Conservation (phyloP, 2,329 filamentous ascomycete genomes). For the Neofusicoccum laricinum region DNA sequence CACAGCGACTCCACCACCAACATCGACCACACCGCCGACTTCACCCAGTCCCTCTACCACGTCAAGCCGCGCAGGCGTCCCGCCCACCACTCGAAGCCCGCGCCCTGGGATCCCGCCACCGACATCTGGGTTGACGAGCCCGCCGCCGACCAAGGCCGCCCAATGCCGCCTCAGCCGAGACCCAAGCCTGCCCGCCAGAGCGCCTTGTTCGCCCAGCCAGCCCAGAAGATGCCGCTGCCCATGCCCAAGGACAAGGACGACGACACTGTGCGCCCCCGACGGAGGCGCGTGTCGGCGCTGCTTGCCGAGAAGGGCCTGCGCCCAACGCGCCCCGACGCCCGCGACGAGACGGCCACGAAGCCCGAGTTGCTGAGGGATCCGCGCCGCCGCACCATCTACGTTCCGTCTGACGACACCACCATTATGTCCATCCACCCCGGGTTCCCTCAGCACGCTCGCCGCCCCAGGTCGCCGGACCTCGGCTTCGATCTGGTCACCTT, state of each 20-base stretch:
- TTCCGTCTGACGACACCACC: slow-evolving; percentile 51
- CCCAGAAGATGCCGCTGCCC: slow-evolving; percentile 32
- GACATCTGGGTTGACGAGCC: slow-evolving; percentile 36
- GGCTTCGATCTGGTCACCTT: slow-evolving; percentile 38
- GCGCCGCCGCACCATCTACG: slow-evolving; percentile 49
- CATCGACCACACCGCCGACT: slow-evolving; percentile 38
- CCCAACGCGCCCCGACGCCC: slow-evolving; percentile 17
- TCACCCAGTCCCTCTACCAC: slow-evolving; percentile 28
- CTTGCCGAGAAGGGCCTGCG: slow-evolving; percentile 21
- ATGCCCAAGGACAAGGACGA: slow-evolving; percentile 8
- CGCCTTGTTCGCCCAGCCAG: slow-evolving; percentile 34
- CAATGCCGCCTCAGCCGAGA: slow-evolving; percentile 20
- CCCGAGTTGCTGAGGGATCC: slow-evolving; percentile 40
- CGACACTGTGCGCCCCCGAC: slow-evolving; percentile 25
- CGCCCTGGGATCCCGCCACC: slow-evolving; percentile 29
- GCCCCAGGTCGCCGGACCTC: slow-evolving; percentile 35
- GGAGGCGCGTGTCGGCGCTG: slow-evolving; percentile 36
- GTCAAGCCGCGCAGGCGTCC: slow-evolving; percentile 33
- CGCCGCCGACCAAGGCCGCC: slow-evolving; percentile 28
- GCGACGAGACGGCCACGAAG: slow-evolving; percentile 25
- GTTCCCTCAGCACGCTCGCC: slow-evolving; percentile 24
- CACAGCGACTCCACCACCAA: slow-evolving; percentile 32
- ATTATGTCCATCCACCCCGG: slow-evolving; percentile 52
- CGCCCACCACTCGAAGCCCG: slow-evolving; percentile 22
- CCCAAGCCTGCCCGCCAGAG: slow-evolving; percentile 25